Percentiles rank a stretch among this genome's conserved stretches.
phyloP scores from a whole-genome alignment of 148 eudicot genomes.

The Vaccinium vitisidaea region DNA sequence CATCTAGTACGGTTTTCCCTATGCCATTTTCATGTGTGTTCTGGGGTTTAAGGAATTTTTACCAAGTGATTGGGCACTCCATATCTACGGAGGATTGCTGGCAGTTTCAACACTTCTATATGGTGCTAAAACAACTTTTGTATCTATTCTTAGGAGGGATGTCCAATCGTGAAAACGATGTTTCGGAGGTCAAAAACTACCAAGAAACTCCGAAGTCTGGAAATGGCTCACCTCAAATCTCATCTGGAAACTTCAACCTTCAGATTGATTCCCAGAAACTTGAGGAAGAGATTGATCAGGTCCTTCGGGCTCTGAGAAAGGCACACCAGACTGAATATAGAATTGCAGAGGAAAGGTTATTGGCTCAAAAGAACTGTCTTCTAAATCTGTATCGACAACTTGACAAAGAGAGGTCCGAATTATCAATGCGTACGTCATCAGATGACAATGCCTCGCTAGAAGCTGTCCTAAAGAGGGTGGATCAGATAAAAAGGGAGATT shows the following conservation, averaged over 20 bases:
- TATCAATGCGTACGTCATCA: constrained; percentile 30
- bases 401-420: constrained; percentile 41
- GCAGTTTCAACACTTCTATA: background rate
- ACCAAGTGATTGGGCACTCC: background rate
- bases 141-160: constrained; percentile 16
- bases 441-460: constrained; percentile 34
- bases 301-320: constrained; percentile 52
- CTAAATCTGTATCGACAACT: constrained; percentile 50
- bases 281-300: constrained; percentile 53
- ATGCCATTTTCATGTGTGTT: background rate
- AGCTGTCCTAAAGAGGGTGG: constrained; percentile 37
- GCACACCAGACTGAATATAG: constrained; percentile 63
- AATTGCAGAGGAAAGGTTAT: constrained; percentile 52
- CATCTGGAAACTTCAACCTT: constrained; percentile 28
- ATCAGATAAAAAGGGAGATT: constrained; percentile 48
- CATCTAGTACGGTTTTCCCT: background rate
- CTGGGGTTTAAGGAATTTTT: background rate
- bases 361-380: constrained; percentile 56
- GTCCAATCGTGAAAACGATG: constrained; percentile 17
- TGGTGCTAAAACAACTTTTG: background rate
- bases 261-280: constrained; percentile 42
- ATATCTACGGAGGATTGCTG: background rate
- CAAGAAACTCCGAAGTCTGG: constrained; percentile 12
- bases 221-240: constrained; percentile 20
- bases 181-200: background rate